phyloP scores from a whole-genome alignment of 2,329 filamentous ascomycete species.

The Aspergillus vadensis region DNA sequence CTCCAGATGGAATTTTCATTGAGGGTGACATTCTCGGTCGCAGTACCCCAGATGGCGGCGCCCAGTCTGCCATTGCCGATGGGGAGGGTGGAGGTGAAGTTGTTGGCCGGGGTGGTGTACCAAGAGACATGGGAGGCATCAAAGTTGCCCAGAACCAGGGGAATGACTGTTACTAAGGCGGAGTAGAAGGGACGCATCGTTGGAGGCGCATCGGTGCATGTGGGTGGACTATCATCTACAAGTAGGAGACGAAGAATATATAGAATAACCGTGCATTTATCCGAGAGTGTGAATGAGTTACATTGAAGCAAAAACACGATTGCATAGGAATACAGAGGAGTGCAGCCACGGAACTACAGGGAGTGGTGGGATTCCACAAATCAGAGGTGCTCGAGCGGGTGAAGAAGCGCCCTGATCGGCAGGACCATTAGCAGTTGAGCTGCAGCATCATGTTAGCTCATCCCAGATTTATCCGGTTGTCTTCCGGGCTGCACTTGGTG shows the following conservation, averaged over 20 bases:
- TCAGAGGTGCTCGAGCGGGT: neutral
- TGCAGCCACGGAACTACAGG: neutral
- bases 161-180: neutral
- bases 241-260: neutral
- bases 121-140: constrained; percentile 5
- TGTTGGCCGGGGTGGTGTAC: constrained; percentile 19
- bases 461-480: neutral
- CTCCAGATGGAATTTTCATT: constrained; percentile 28
- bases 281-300: neutral
- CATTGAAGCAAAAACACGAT: neutral
- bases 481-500: neutral
- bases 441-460: neutral
- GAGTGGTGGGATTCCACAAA: neutral
- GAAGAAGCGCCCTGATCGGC: neutral
- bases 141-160: too few species aligned
- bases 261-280: neutral
- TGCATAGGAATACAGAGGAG: neutral
- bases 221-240: too few species aligned
- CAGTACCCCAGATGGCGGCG: constrained; percentile 19
- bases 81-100: constrained; percentile 22
- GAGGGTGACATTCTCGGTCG: constrained; percentile 19
- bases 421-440: neutral
- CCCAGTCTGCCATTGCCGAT: constrained; percentile 25
- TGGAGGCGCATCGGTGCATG: neutral
- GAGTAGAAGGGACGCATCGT: neutral